phyloP scores from a whole-genome alignment of 495 filamentous ascomycete genomes.

The Penicillium paxilli region DNA sequence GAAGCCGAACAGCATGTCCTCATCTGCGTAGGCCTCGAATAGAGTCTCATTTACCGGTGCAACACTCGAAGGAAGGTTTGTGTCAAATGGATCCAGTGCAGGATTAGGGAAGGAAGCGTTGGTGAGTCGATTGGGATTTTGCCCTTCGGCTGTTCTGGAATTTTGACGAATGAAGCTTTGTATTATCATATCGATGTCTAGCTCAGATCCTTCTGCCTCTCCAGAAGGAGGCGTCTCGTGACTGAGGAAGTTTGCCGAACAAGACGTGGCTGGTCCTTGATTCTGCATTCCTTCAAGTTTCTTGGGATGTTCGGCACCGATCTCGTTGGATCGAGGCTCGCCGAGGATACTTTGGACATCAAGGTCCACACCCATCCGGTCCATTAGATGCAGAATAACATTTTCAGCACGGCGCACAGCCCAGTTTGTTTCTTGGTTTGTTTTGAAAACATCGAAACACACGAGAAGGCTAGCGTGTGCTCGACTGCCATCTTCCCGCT shows the following conservation, averaged over 20 bases:
- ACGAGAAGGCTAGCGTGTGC: constrained; percentile 26
- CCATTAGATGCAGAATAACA: constrained; percentile 34
- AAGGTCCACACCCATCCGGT: constrained; percentile 29
- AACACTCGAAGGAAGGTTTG: not conserved
- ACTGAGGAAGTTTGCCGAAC: too few species aligned
- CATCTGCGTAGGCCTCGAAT: constrained; percentile 7
- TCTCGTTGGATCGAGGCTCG: not conserved
- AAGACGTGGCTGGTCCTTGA: not conserved
- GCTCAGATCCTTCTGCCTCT: constrained; percentile 24
- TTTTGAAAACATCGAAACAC: constrained; percentile 29
- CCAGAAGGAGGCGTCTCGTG: constrained; percentile 8
- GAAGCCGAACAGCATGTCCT: constrained; percentile 30
- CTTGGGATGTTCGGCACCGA: not conserved
- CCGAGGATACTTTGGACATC: not conserved
- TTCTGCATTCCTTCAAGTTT: not conserved
- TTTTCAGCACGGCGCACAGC: constrained; percentile 30
- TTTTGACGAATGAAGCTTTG: constrained; percentile 33
- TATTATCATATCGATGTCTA: constrained; percentile 34
- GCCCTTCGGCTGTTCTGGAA: constrained; percentile 3
- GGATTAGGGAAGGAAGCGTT: not conserved
- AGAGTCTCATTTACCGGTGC: constrained; percentile 1
- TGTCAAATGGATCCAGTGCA: not conserved
- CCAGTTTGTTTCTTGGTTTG: constrained; percentile 33
- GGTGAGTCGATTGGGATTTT: not conserved
- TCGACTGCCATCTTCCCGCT: constrained; percentile 25